These are phyloP conservation scores for Nymphaea colorata DNA, from an alignment of 164 flowering plant genomes.

Conservation along the genomic window DNA sequence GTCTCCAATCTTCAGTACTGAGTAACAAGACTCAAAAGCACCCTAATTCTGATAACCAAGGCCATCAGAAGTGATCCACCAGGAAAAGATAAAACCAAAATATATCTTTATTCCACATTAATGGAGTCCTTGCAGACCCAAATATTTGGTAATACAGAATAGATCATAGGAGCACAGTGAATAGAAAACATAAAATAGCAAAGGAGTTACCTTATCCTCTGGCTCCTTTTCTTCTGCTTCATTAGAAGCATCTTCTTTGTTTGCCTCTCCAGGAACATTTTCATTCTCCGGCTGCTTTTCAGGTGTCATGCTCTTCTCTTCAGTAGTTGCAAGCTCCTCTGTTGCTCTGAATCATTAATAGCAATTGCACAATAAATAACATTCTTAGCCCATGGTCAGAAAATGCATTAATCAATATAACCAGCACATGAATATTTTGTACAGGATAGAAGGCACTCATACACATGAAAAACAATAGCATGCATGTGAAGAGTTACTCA, in stretches of 20 bases:
- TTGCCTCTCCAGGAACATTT: slow-evolving; percentile 21
- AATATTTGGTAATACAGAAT: too few species aligned
- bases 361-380: slow-evolving; percentile 17
- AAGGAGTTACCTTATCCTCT: slow-evolving; percentile 47
- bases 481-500: not conserved
- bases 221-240: slow-evolving; percentile 56
- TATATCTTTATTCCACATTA: too few species aligned
- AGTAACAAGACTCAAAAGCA: too few species aligned
- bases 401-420: not conserved
- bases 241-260: slow-evolving; percentile 22
- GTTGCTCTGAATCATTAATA: not conserved
- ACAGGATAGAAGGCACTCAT: not conserved
- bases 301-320: slow-evolving; percentile 28
- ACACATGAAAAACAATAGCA: not conserved
- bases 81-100: too few species aligned
- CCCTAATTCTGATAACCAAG: too few species aligned
- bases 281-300: slow-evolving; percentile 43
- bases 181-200: not conserved
- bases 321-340: slow-evolving; percentile 26
- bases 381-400: not conserved
- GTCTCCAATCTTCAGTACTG: too few species aligned
- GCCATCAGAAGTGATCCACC: too few species aligned
- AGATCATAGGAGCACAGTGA: too few species aligned
- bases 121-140: too few species aligned
- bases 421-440: not conserved